These are phyloP conservation scores for Wickerhamiella pararugosa DNA, from an alignment of 1,139 yeast species.

Conservation along the genomic window DNA sequence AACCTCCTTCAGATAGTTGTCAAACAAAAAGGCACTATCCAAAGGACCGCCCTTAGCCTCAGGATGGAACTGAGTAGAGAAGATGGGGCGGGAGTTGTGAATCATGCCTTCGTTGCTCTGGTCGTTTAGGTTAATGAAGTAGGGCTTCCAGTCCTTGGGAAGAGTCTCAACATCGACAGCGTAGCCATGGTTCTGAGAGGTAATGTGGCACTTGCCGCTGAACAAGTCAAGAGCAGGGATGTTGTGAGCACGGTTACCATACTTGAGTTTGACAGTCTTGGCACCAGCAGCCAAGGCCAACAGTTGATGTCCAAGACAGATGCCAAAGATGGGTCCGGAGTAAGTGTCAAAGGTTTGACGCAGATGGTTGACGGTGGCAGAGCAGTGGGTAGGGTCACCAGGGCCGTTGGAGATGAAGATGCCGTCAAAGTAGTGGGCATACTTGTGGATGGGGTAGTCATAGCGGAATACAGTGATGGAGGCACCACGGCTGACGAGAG, in stretches of 20 bases:
- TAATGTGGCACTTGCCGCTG: slow-evolving; percentile 89
- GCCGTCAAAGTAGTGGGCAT: slow-evolving; percentile 89
- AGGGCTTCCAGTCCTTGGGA: slow-evolving; percentile 65
- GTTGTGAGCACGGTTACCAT: slow-evolving; percentile 97
- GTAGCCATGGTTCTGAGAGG: slow-evolving; percentile 97
- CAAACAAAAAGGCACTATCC: slow-evolving; percentile 81
- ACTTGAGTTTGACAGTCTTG: slow-evolving; percentile 78
- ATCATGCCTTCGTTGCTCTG: slow-evolving; percentile 96
- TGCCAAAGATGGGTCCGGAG: slow-evolving; percentile 86
- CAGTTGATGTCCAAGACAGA: slow-evolving; percentile 93
- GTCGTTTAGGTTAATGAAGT: slow-evolving; percentile 84
- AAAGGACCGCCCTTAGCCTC: slow-evolving; percentile 99
- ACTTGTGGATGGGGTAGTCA: slow-evolving; percentile 81
- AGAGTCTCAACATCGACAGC: slow-evolving; percentile 80
- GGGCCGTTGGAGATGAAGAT: slow-evolving; percentile 93
- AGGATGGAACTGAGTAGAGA: slow-evolving; percentile 96
- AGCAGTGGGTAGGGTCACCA: slow-evolving; percentile 94
- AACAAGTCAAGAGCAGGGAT: slow-evolving; percentile 85
- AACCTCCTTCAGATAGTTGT: slow-evolving; percentile 68
- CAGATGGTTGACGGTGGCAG: slow-evolving; percentile 61
- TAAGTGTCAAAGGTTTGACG: slow-evolving; percentile 52
- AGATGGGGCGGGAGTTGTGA: slow-evolving; percentile 71
- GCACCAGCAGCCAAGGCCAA: slow-evolving; percentile 93
- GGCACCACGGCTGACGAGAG: slow-evolving; percentile 88
- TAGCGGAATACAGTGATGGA: slow-evolving; percentile 92